Base-by-base conservation (phyloP, 495 filamentous ascomycete genomes). In the Thozetella sp. region DNA sequence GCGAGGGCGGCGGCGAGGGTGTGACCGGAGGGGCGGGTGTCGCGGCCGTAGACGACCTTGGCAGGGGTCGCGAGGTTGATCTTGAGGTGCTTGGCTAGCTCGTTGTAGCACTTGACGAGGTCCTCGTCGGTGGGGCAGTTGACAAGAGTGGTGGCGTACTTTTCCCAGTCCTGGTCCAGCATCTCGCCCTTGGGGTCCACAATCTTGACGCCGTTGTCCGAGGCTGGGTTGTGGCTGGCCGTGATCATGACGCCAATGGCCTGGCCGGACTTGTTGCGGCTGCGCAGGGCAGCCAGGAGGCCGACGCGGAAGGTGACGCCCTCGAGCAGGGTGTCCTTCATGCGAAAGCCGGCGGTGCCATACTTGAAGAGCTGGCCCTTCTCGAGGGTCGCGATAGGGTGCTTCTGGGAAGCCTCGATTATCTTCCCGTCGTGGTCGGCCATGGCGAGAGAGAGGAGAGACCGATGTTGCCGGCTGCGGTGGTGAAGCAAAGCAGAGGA, bases 241-340 rank as follows among this genome's bases (percentile, higher is more conserved):
- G 95, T 99, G 72, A 99, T 93, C 95, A 99, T 98, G 54, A 99
- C 86, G 71, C 95, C 95, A 71, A 99, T 96, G 66, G 90, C 90
- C 79, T 94, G 90, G 60, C 92, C 89, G 67, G 88, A 88, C 53
- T 93, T 83, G 71, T 93, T 93, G 69, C 90, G 91, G 43, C 92
- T 97, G 37, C 95, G 90, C n/a, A 98, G 83, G 51, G 90, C 86
- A 43, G 96, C 91, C 27, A 97, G 85, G 56, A 98, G 82, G 50
- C 93, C 95, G 45, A 96, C 93, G 48, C 93, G 86, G 72, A 93
- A 97, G 64, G 96, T 84, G 51, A 98, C 90, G 17, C 90, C 93
- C 75, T 96, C 93, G 70, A 99, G 90, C 40, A 88, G 76, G 65
- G 80, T 76, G 37, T 85, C 84, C 59, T 79, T 79, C 79, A 84